These are phyloP conservation scores for Cymodocea nodosa DNA, from an alignment of 116 monocot genomes.

Conservation along the genomic window DNA sequence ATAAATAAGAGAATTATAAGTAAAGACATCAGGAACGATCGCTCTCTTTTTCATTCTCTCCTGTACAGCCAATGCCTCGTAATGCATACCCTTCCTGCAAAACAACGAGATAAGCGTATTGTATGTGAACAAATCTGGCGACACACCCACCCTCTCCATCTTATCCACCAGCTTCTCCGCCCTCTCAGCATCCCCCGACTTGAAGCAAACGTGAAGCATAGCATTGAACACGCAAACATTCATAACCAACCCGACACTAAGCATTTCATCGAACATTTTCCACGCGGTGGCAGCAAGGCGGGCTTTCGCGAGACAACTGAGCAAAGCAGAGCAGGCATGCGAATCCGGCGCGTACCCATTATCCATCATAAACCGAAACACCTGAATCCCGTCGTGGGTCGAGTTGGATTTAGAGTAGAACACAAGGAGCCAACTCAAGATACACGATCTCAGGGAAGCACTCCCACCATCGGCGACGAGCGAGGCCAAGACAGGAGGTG, in stretches of 20 bases:
- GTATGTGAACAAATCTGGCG: constrained; percentile 44
- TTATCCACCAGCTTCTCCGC: constrained; percentile 43
- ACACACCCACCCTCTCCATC: constrained; percentile 45
- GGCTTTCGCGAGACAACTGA: constrained; percentile 49
- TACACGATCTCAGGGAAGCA: constrained; percentile 16
- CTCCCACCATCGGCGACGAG: constrained; percentile 13
- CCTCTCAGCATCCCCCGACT: constrained; percentile 35
- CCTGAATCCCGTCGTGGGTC: constrained; percentile 38
- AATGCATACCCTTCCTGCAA: constrained; percentile 76
- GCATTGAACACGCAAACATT: constrained; percentile 68
- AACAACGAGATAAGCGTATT: constrained; percentile 72
- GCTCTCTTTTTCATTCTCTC: constrained; percentile 60
- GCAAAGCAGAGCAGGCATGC: constrained; percentile 51
- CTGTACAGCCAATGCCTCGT: constrained; percentile 57
- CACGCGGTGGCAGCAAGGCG: constrained; percentile 61
- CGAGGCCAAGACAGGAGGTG: constrained; percentile 36
- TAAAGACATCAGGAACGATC: constrained; percentile 49
- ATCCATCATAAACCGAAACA: constrained; percentile 45
- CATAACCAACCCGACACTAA: constrained; percentile 14
- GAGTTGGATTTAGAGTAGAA: constrained; percentile 29
- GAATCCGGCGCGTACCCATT: constrained; percentile 28
- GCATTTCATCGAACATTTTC: constrained; percentile 65
- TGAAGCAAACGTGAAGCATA: constrained; percentile 75
- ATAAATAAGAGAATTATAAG: constrained; percentile 67
- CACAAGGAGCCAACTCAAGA: constrained; percentile 67